A percentile compares a stretch with the other conserved stretches of the same genome.
phyloP scores from a whole-genome alignment of 805 yeast species.

The Tetrapisispora arboricola region DNA sequence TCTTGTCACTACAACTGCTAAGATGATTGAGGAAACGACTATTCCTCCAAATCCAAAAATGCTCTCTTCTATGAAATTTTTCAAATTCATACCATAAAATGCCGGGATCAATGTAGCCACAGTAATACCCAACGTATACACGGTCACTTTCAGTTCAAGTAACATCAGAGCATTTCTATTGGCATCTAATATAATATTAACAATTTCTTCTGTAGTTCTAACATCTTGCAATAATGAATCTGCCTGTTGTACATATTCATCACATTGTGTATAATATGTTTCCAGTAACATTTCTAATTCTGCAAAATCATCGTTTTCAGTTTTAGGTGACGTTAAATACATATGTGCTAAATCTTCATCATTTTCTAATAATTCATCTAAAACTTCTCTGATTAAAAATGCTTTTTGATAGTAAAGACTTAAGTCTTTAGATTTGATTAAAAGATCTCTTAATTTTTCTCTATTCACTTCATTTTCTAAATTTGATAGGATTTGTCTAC shows the following conservation, averaged over 20 bases:
- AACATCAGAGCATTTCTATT: conserved; percentile 85
- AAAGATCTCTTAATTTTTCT: conserved; percentile 57
- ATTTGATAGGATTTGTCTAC: conserved; percentile 56
- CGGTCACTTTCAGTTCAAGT: conserved; percentile 70
- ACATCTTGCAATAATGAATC: conserved; percentile 76
- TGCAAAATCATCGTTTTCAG: conserved; percentile 36
- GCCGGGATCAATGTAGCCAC: conserved; percentile 81
- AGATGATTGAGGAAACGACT: conserved; percentile 39
- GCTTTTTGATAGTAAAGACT: conserved; percentile 68
- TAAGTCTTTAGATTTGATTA: conserved; percentile 62
- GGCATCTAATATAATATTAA: conserved; percentile 82
- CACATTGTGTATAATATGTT: conserved; percentile 83
- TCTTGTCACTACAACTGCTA: conserved; percentile 45
- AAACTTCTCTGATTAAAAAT: conserved; percentile 61
- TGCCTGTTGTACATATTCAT: conserved; percentile 86
- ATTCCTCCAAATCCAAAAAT: conserved; percentile 52
- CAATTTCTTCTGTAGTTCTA: conserved; percentile 85
- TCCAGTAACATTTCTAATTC: conserved; percentile 84
- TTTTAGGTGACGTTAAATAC: conserved; percentile 48
- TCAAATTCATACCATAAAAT: conserved; percentile 79
- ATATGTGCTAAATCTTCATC: conserved; percentile 77
- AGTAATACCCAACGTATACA: conserved; percentile 76
- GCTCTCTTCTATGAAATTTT: conserved; percentile 67
- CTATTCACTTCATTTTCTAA: conserved; percentile 75
- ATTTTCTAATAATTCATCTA: conserved; percentile 75